Evolutionary conservation across 2,329 filamentous ascomycete genomes (phyloP), one percentile per base, ranked within the genome.

Genomic region (Cercospora sojina): DNA sequence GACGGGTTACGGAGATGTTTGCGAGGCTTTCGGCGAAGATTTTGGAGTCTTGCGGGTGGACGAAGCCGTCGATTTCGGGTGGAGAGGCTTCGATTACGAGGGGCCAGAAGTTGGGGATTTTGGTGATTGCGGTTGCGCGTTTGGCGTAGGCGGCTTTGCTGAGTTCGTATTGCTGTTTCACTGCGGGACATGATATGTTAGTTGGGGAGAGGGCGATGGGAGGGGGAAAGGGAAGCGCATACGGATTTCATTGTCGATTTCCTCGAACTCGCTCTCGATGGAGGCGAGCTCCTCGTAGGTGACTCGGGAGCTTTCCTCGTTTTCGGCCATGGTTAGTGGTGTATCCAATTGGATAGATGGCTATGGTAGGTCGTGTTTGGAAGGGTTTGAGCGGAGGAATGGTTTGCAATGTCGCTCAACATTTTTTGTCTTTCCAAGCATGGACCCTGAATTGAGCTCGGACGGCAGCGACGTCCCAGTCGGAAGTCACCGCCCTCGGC

Each of bases 101-200:
- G n/a, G 91, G 85, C 95, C 95, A 98, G 87, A 98, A 99, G 82
- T 91, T 88, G 73, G 88, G 87, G 76, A 97, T 93, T 76, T 89
- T 84, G 70, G 86, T 80, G 70, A 95, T 83, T 70, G 92, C 80
- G 73, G 87, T 85, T 71, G 87, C 84, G 77, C 94, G 92, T 81
- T 91, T 91, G 74, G 86, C 84, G 83, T 92, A 97, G 68, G 96
- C 86, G 53, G 90, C 85, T 68, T 84, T 83, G 74, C 87, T 86
- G 73, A 93, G 84, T 71, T 85, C 81, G 73, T 90, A 86, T 78
- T 93, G 89, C 60, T 74, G 70, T 65, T 73, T 74, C 68, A 75
- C 74, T 76, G 35, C 32, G 61, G 41, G 3, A 29, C 10, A 59
- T 70, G n/a, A n/a, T n/a, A n/a, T 70, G 41, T 64, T 55, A 69